These are phyloP conservation scores for Teratosphaeria gauchensis DNA, from an alignment of 2,329 filamentous ascomycete species.

Conservation along the genomic window DNA sequence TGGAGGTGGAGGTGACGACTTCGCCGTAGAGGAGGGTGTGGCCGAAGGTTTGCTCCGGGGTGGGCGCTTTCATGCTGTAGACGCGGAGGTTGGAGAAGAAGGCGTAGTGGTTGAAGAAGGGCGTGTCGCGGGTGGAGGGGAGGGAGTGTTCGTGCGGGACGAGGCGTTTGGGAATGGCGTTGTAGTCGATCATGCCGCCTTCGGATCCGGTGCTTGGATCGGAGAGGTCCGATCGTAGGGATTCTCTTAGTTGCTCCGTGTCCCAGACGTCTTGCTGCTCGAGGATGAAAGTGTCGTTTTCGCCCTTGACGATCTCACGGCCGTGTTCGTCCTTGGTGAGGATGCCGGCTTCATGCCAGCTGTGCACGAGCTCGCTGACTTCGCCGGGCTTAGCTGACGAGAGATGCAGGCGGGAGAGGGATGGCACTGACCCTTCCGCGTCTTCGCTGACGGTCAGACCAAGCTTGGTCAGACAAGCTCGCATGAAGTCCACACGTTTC, in stretches of 20 bases:
- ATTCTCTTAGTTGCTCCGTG: not conserved
- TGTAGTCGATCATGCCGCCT: constrained; percentile 52
- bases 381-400: constrained; percentile 58
- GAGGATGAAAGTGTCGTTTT: constrained; percentile 69
- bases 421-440: constrained; percentile 55
- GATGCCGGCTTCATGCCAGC: constrained; percentile 56
- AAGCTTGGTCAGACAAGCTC: constrained; percentile 67
- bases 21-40: constrained; percentile 75
- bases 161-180: constrained; percentile 61
- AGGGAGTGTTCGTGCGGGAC: constrained; percentile 59
- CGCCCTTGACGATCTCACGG: constrained; percentile 65
- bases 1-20: constrained; percentile 89
- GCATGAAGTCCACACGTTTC: constrained; percentile 63
- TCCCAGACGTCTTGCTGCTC: constrained; percentile 45
- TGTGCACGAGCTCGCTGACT: constrained; percentile 57
- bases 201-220: not conserved
- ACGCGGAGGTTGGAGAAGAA: constrained; percentile 64
- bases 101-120: constrained; percentile 73
- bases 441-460: constrained; percentile 69
- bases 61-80: constrained; percentile 47
- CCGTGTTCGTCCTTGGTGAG: constrained; percentile 44
- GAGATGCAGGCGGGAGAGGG: constrained; percentile 73
- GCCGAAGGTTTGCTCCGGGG: constrained; percentile 57
- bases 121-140: constrained; percentile 64
- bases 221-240: not conserved